Conservation (phyloP, 2,329 filamentous ascomycete genomes). For the Colletotrichum paranaense region DNA sequence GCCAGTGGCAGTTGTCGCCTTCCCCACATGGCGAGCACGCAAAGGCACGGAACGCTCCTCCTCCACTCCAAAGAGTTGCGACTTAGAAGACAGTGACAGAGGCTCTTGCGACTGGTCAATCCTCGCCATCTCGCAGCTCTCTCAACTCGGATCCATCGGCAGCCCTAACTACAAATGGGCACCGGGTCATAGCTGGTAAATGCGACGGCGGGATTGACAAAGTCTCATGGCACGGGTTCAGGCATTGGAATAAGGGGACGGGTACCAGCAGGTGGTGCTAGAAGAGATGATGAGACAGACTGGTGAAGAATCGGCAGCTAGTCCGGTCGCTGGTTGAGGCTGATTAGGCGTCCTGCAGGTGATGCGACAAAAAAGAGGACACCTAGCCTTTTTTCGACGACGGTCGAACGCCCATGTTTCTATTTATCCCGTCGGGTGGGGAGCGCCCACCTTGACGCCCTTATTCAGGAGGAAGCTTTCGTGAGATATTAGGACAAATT, state of each 20-base stretch:
- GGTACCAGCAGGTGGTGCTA: background rate
- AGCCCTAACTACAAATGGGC: background rate
- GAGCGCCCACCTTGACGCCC: background rate
- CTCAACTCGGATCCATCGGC: background rate
- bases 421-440: conserved; percentile 12
- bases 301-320: conserved; percentile 28
- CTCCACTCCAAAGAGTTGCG: background rate
- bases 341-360: conserved; percentile 15
- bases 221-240: background rate
- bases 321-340: conserved; percentile 8
- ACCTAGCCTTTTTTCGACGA: conserved; percentile 28
- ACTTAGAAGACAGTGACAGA: background rate
- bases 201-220: background rate
- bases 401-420: conserved; percentile 6
- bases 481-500: background rate
- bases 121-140: background rate
- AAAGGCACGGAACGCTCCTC: conserved; percentile 18
- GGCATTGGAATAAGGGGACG: background rate
- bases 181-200: background rate
- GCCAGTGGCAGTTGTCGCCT: conserved; percentile 16
- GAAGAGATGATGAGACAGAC: conserved; percentile 18
- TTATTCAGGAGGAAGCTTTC: conserved; percentile 1
- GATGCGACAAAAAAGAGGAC: conserved; percentile 25
- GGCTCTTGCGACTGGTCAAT: background rate
- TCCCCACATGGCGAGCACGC: conserved; percentile 34